Evolutionary conservation across 1,139 yeast genomes (phyloP), one percentile per base, ranked within the genome.

Genomic region (Hansenula lynferdii): DNA sequence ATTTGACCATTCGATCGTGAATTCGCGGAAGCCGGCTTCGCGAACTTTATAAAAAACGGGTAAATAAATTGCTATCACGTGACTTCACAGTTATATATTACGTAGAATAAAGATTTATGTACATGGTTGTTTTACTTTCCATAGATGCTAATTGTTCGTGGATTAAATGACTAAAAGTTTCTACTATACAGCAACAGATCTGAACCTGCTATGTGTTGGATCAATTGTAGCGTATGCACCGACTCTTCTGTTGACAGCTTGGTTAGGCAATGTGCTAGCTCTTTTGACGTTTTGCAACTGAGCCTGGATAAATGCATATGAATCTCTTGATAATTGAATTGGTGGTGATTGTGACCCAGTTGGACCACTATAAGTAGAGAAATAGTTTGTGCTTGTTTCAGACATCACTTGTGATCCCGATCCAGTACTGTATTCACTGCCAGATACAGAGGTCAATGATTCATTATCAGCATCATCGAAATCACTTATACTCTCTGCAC

Each of bases 391-490:
- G 6, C 43, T 41, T 12, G 39, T 9, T 8, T 42, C 35, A 4
- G 45, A 42, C 15, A 31, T 19, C 2, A 36, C 31, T 21, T 40
- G 38, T 3, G 39, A 39, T 6, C 40, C 40, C 8, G 34, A 29
- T 12, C 6, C 25, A 39, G 34, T 31, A 2, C 22, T 28, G n/a
- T 38, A 36, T 4, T 38, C 48, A 12, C 39, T 36, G 1, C 43
- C 44, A 0, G 51, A 47, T 14, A 42, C 22, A 3, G 51, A 42
- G 1, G 47, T 45, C n/a, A 41, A 24, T 5, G 51, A 45, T n/a
- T 38, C 45, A 15, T 18, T 8, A 28, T 37, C 43, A 28, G 31
- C 31, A 14, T 17, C 22, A 15, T 18, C 33, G 12, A 27, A 16
- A 9, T 31, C 39, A 31, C 35, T 31, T n/a, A 14, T 15, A 17